A percentile compares a stretch with the other conserved stretches of the same genome.
Evolutionary conservation across 78 protist genomes (phyloP).

Genomic region (Chrysochromulina parva): DNA sequence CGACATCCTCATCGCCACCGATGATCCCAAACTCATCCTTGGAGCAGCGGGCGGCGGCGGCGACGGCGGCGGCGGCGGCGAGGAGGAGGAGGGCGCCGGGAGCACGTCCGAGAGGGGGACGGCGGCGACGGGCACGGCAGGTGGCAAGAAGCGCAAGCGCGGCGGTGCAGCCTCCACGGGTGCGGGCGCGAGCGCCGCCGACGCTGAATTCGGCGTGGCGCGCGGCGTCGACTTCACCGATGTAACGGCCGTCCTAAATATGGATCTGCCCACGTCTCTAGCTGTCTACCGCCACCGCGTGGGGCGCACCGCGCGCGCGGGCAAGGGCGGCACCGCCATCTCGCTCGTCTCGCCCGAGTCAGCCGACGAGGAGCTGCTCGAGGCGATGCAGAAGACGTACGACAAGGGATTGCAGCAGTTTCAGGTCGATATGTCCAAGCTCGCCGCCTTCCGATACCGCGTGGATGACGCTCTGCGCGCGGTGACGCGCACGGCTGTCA

Average conservation of each 20-base stretch:
- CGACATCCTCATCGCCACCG: conserved; percentile 84
- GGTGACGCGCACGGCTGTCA: conserved; percentile 7
- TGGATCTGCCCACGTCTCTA: conserved; percentile 40
- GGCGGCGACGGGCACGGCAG: not conserved
- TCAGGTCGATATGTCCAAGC: not conserved
- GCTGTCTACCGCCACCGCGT: conserved; percentile 38
- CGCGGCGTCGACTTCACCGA: conserved; percentile 61
- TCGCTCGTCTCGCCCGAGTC: not conserved
- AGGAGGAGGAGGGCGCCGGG: not conserved
- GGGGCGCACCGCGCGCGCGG: conserved; percentile 62
- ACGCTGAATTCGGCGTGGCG: conserved; percentile 42
- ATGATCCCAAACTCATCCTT: conserved; percentile 21
- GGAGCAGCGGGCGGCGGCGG: not conserved
- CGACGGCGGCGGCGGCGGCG: not conserved
- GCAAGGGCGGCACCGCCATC: conserved; percentile 26
- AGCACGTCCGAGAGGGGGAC: not conserved
- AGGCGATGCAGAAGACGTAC: not conserved
- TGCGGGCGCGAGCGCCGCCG: not conserved
- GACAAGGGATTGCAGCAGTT: not conserved
- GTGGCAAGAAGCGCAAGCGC: not conserved
- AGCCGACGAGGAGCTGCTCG: not conserved
- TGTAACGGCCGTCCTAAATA: conserved; percentile 57
- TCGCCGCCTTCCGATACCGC: conserved; percentile 19
- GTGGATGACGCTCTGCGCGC: conserved; percentile 33
- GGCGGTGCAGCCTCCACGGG: not conserved